Conservation (phyloP, 1,139 yeast genomes). For the Saccharomyces hybrid region DNA sequence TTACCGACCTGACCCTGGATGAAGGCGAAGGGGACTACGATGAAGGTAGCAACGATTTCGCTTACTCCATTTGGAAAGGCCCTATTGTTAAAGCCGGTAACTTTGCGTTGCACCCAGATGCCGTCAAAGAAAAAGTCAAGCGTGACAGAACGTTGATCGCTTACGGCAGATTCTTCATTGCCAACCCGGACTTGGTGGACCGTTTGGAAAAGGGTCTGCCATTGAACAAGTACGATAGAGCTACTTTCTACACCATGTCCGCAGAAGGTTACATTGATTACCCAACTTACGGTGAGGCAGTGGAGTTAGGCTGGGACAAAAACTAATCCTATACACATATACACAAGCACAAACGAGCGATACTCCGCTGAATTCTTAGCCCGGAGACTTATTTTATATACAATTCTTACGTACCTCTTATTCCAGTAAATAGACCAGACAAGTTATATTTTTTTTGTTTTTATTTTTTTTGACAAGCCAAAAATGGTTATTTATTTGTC, state of each 20-base stretch:
- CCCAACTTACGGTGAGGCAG: slow-evolving; percentile 11
- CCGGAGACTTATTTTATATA: too few species aligned
- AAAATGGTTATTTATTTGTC: neutral
- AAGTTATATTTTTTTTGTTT: too few species aligned
- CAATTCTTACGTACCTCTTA: neutral
- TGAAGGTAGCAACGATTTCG: slow-evolving; percentile 22
- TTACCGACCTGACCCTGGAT: slow-evolving; percentile 16
- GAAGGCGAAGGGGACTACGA: slow-evolving; percentile 10
- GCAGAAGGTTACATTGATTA: slow-evolving; percentile 34
- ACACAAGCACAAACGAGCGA: too few species aligned
- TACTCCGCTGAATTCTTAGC: too few species aligned
- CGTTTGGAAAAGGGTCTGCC: slow-evolving; percentile 34
- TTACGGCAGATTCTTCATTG: slow-evolving; percentile 40
- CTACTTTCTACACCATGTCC: slow-evolving; percentile 31
- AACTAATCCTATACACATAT: too few species aligned
- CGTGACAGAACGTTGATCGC: slow-evolving; percentile 39
- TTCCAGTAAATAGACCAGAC: neutral
- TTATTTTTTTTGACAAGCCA: neutral
- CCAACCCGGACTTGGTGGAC: slow-evolving; percentile 44
- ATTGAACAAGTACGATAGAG: slow-evolving; percentile 20
- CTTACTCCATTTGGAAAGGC: slow-evolving; percentile 36
- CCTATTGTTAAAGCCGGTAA: slow-evolving; percentile 36
- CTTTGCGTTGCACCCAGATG: slow-evolving; percentile 22
- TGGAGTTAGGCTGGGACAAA: slow-evolving; percentile 1
- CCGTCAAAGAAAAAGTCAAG: slow-evolving; percentile 24